These are phyloP conservation scores for Picea sitchensis DNA, from an alignment of 75 land plant species.

Conservation along the genomic window DNA sequence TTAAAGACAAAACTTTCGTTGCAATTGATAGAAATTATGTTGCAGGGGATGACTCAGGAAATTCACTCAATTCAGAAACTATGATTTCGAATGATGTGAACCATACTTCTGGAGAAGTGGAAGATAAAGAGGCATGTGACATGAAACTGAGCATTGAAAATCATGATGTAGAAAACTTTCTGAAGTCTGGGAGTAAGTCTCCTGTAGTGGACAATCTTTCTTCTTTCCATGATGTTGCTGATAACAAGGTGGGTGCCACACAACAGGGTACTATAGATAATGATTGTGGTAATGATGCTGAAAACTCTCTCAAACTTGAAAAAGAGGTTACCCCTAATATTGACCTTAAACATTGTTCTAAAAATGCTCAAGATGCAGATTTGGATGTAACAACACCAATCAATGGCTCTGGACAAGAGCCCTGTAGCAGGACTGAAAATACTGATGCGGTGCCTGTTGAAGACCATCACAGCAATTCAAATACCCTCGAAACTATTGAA, in stretches of 20 bases:
- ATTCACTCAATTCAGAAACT: not conserved
- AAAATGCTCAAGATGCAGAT: conserved; percentile 2
- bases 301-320: too few relatives aligned
- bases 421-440: not conserved
- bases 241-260: too few relatives aligned
- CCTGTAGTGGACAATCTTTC: too few relatives aligned
- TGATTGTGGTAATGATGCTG: too few relatives aligned
- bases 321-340: not conserved
- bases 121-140: too few relatives aligned
- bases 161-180: too few relatives aligned
- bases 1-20: not conserved
- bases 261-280: too few relatives aligned
- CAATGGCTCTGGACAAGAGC: not conserved
- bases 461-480: not conserved
- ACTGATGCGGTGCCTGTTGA: not conserved
- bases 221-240: too few relatives aligned
- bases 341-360: not conserved
- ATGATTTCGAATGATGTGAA: too few relatives aligned
- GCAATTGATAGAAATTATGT: not conserved
- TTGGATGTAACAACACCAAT: not conserved
- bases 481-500: not conserved
- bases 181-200: too few relatives aligned
- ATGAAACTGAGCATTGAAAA: too few relatives aligned
- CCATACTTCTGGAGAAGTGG: too few relatives aligned
- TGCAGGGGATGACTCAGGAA: not conserved